Conservation (phyloP, 2,329 filamentous ascomycete genomes). For the Thielaviopsis musarum region DNA sequence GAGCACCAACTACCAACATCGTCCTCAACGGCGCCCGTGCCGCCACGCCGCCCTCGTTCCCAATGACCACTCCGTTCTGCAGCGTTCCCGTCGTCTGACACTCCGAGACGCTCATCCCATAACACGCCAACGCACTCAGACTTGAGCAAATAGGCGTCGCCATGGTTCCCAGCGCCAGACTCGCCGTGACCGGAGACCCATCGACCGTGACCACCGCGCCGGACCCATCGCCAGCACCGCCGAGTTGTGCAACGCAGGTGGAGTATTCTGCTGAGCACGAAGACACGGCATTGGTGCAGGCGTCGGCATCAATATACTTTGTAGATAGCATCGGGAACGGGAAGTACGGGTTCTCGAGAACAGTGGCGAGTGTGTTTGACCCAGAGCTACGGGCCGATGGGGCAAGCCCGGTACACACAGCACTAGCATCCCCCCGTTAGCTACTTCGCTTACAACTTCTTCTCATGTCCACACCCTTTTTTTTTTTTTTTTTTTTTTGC, state of each 20-base stretch:
- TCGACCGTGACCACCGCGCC: conserved; percentile 37
- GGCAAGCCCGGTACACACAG: conserved; percentile 39
- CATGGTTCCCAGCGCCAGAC: conserved; percentile 24
- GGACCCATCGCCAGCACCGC: conserved; percentile 25
- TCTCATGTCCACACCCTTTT: too few relatives aligned
- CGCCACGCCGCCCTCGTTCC: neutral
- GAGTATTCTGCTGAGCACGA: conserved; percentile 38
- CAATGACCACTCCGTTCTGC: conserved; percentile 13
- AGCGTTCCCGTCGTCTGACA: conserved; percentile 19
- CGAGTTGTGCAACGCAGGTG: conserved; percentile 34
- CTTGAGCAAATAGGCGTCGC: conserved; percentile 40
- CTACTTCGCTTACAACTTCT: too few relatives aligned
- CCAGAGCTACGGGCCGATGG: conserved; percentile 23
- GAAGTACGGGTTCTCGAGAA: conserved; percentile 41
- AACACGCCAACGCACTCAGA: conserved; percentile 35
- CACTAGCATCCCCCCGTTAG: conserved; percentile 12
- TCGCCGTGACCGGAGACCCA: conserved; percentile 34
- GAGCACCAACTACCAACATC: neutral
- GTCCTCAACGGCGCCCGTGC: neutral
- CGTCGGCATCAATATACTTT: conserved; percentile 31
- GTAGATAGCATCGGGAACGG: conserved; percentile 41
- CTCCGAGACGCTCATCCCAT: conserved; percentile 24
- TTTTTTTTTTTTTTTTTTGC: neutral
- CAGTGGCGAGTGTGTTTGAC: conserved; percentile 27
- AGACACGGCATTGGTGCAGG: conserved; percentile 33